Evolutionary conservation across 441 rosid species (phyloP), one percentile per base, ranked within the genome.

Genomic region (Lepidium campestre): DNA sequence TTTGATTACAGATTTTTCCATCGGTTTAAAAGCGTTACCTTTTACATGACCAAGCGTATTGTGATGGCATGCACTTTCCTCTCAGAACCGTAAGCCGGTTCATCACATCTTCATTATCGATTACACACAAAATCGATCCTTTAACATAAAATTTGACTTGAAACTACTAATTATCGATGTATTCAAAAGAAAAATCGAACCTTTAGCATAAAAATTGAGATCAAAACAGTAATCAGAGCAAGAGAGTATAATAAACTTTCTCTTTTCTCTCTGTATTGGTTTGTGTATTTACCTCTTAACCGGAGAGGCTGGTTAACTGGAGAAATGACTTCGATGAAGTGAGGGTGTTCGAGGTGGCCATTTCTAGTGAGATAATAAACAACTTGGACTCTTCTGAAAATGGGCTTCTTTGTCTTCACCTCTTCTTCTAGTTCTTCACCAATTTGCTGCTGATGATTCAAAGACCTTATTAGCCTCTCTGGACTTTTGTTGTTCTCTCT

Each of bases 21-120:
- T 40, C 56, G 1, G 62, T 20, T 52, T 6, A 20, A 6, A 60
- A 40, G 23, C 3, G 20, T 13, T 65, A 90, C 98, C 98, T 87
- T 80, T 92, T 92, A 72, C 88, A 85, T 29, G 98, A 90, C 98
- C 98, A 92, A 27, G 98, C 87, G 49, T 90, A 92, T n/a, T 83
- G 73, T 29, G 90, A 81, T 3, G 91, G 86, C 90, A 90, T 85
- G 68, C 81, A 90, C 78, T 84, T 90, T 65, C 98, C 97, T 73
- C 97, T 83, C 6, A 92, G 82, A 57, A 79, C 79, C 1, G 83
- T 83, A 42, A 90, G 85, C 68, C 90, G 75, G 37, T 86, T 90
- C 78, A 76, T 74, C 46, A 90, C 82, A 84, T 90, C 96, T 87
- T 57, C 34, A 14, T 22, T 14, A 27, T 44, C 31, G 62, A n/a